phyloP scores from a whole-genome alignment of 352 stramenopile genomes.

The Elongisporangium undulatum region DNA sequence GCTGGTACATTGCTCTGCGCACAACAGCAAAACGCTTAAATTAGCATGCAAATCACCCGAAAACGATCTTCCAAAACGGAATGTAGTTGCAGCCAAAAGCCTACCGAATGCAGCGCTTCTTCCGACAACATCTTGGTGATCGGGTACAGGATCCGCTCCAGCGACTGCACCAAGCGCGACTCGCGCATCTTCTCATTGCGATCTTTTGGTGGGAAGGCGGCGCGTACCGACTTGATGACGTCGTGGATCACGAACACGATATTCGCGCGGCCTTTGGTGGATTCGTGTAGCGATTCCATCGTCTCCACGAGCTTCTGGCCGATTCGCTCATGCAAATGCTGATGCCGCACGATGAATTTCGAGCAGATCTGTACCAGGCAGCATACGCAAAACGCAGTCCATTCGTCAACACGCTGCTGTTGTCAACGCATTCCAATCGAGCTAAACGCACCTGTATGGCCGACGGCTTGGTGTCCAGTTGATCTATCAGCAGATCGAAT shows the following conservation, averaged over 20 bases:
- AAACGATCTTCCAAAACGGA: too few relatives aligned
- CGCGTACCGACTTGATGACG: constrained; percentile 72
- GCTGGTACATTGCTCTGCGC: constrained; percentile 59
- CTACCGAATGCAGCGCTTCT: constrained; percentile 62
- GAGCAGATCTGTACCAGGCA: constrained; percentile 54
- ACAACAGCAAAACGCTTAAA: background rate
- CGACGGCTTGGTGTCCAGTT: constrained; percentile 81
- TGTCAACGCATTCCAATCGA: constrained; percentile 1
- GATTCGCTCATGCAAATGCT: constrained; percentile 67
- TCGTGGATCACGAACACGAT: constrained; percentile 85
- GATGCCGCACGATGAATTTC: constrained; percentile 80
- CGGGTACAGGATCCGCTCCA: constrained; percentile 60
- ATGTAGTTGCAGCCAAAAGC: constrained; percentile 16
- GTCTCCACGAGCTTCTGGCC: constrained; percentile 57
- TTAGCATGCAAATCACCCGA: too few relatives aligned
- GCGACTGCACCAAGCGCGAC: constrained; percentile 55
- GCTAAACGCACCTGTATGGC: constrained; percentile 65
- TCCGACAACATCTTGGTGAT: constrained; percentile 58
- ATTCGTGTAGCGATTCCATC: constrained; percentile 52
- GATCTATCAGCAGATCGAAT: constrained; percentile 81
- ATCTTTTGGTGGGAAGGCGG: constrained; percentile 60
- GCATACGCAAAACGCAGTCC: constrained; percentile 3
- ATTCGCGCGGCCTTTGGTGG: constrained; percentile 64
- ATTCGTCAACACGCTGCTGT: background rate
- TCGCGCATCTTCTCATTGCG: constrained; percentile 75